phyloP scores from a whole-genome alignment of 805 yeast genomes.

The Candida lessepsii region DNA sequence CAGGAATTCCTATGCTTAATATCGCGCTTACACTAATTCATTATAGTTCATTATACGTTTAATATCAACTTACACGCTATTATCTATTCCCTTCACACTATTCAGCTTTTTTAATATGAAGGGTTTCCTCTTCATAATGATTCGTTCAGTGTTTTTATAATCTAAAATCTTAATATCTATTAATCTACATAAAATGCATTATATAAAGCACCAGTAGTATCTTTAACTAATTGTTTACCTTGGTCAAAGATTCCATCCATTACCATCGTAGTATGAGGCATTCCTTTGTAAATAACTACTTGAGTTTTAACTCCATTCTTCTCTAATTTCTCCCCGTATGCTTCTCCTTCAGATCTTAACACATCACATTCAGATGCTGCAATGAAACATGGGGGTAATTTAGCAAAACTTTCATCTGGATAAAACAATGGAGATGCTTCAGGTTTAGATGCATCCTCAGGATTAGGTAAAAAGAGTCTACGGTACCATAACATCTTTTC shows the following conservation, averaged over 20 bases:
- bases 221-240: conserved; percentile 32
- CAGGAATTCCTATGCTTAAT: too few relatives aligned
- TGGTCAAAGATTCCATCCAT: conserved; percentile 41
- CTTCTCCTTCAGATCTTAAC: conserved; percentile 44
- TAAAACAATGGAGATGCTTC: conserved; percentile 44
- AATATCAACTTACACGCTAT: too few relatives aligned
- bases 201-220: conserved; percentile 28
- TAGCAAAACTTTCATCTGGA: conserved; percentile 36
- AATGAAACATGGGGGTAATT: conserved; percentile 40
- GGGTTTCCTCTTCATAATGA: too few relatives aligned
- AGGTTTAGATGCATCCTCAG: conserved; percentile 24
- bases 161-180: too few relatives aligned
- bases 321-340: conserved; percentile 38
- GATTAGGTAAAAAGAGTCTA: conserved; percentile 38
- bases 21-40: too few relatives aligned
- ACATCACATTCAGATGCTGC: conserved; percentile 47
- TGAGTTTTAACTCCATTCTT: conserved; percentile 35
- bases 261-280: conserved; percentile 51
- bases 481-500: conserved; percentile 47
- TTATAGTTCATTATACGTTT: too few relatives aligned
- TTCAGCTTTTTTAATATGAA: too few relatives aligned
- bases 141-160: too few relatives aligned
- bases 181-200: conserved; percentile 26
- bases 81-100: too few relatives aligned
- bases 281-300: conserved; percentile 38